A percentile compares a stretch with the other conserved stretches of the same genome.
These are phyloP conservation scores for Boletus speciosus DNA, from an alignment of 768 basidiomycete species.

Conservation along the genomic window DNA sequence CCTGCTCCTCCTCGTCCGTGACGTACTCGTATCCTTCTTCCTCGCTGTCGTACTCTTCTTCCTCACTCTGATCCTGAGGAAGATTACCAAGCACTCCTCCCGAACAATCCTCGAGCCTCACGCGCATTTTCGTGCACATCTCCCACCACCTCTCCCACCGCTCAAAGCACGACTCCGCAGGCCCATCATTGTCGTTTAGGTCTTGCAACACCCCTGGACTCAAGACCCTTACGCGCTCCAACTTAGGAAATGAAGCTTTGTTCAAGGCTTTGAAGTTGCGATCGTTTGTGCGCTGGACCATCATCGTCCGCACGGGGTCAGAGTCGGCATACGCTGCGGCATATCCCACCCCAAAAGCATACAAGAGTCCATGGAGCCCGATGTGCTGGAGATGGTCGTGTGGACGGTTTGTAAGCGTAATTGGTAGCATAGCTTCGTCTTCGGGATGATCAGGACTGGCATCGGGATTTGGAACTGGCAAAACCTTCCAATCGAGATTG, in stretches of 20 bases:
- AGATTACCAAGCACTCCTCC: constrained; percentile 54
- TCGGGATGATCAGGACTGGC: constrained; percentile 13
- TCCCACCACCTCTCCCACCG: constrained; percentile 74
- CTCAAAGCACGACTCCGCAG: constrained; percentile 39
- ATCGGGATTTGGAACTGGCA: constrained; percentile 14
- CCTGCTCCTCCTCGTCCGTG: constrained; percentile 35
- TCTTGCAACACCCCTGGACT: constrained; percentile 52
- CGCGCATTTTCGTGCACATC: constrained; percentile 43
- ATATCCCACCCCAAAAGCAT: constrained; percentile 66
- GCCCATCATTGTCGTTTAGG: constrained; percentile 52
- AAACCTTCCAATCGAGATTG: constrained; percentile 73
- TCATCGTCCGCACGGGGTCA: constrained; percentile 42
- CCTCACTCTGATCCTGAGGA: constrained; percentile 30
- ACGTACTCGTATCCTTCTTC: constrained; percentile 32
- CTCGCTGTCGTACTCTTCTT: constrained; percentile 33
- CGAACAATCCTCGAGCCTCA: constrained; percentile 75
- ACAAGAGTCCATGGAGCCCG: constrained; percentile 64
- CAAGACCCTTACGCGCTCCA: constrained; percentile 58
- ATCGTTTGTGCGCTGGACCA: constrained; percentile 60
- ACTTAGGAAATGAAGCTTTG: constrained; percentile 54
- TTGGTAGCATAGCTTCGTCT: constrained; percentile 32
- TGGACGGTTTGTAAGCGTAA: constrained; percentile 46
- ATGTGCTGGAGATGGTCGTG: constrained; percentile 57
- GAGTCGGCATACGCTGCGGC: constrained; percentile 40
- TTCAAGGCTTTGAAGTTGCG: constrained; percentile 55